These are phyloP conservation scores for Thermomucor indicae-seudaticae DNA, from an alignment of 371 early-diverging fungal genomes.

Conservation along the genomic window DNA sequence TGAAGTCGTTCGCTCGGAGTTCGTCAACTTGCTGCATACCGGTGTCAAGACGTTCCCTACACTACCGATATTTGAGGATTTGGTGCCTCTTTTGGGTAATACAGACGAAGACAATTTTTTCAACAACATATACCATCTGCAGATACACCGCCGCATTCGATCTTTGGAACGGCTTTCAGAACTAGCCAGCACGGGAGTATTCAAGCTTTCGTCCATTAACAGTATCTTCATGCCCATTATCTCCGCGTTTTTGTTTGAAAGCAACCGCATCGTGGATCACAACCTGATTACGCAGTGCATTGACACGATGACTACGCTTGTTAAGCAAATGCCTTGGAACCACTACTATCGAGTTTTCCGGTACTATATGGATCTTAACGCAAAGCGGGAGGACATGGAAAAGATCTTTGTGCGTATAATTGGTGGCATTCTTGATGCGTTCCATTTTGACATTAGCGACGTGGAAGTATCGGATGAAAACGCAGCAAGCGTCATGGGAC, in stretches of 20 bases:
- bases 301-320: constrained; percentile 64
- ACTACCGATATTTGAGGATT: constrained; percentile 58
- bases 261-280: constrained; percentile 64
- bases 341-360: constrained; percentile 76
- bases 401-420: constrained; percentile 76
- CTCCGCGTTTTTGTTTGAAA: constrained; percentile 78
- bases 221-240: constrained; percentile 84
- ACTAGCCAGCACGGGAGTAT: constrained; percentile 29
- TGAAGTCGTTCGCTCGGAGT: constrained; percentile 72
- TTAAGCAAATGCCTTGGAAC: constrained; percentile 73
- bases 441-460: constrained; percentile 80
- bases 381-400: constrained; percentile 66
- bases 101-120: constrained; percentile 85
- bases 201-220: constrained; percentile 56
- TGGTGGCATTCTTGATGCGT: constrained; percentile 79
- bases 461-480: constrained; percentile 46
- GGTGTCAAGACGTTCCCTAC: constrained; percentile 61
- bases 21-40: constrained; percentile 57
- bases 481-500: constrained; percentile 34
- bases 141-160: constrained; percentile 85
- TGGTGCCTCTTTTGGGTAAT: constrained; percentile 62
- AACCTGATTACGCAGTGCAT: constrained; percentile 80
- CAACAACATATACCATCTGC: constrained; percentile 89
- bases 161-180: constrained; percentile 78
- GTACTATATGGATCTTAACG: constrained; percentile 63